A percentile compares a stretch with the other conserved stretches of the same genome.
These are phyloP conservation scores for Cynanchum wilfordii DNA, from an alignment of 257 asterid genomes.

Conservation along the genomic window DNA sequence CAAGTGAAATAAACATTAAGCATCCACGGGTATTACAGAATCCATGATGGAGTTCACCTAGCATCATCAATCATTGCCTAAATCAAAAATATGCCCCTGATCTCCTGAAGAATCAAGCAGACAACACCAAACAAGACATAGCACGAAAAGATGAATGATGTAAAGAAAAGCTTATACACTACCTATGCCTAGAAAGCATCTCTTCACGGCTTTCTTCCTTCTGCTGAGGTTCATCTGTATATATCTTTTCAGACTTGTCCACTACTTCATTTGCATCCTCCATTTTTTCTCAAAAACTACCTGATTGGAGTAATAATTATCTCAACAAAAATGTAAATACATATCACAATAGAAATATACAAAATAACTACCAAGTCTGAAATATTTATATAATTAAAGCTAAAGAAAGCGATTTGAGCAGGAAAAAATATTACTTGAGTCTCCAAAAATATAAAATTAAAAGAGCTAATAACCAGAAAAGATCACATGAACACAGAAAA, in stretches of 20 bases:
- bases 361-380: neutral
- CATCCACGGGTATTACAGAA: neutral
- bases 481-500: neutral
- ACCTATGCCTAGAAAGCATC: constrained; percentile 66
- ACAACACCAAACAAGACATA: neutral
- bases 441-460: neutral
- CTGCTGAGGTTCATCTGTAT: constrained; percentile 31
- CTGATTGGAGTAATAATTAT: neutral
- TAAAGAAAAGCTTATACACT: constrained; percentile 11
- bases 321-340: neutral
- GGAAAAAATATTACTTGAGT: neutral
- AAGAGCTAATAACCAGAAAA: neutral
- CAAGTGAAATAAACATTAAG: neutral
- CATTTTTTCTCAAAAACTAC: constrained; percentile 26
- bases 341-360: neutral
- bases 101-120: neutral
- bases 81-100: too few species aligned
- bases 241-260: constrained; percentile 32
- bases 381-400: neutral
- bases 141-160: neutral
- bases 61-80: neutral
- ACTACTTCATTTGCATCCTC: constrained; percentile 39
- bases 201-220: constrained; percentile 51
- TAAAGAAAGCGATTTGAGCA: neutral
- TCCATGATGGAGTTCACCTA: neutral